A percentile compares a stretch with the other conserved stretches of the same genome.
Conservation (phyloP, 768 basidiomycete species). For the Cyclocybe aegerita region DNA sequence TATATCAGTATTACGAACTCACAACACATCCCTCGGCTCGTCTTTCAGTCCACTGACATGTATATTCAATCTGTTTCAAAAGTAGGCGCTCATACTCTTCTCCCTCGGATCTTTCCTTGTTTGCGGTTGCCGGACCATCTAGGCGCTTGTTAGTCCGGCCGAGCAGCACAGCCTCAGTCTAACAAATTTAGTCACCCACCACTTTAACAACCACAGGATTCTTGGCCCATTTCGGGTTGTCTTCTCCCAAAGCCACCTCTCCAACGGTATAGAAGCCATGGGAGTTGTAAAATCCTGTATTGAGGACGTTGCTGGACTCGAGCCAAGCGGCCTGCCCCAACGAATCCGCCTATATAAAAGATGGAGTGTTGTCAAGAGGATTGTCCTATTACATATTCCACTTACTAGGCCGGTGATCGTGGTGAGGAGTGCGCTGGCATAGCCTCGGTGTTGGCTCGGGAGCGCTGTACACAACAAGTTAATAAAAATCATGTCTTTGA, state of each 20-base stretch:
- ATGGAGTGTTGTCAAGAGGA: not conserved
- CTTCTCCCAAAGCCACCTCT: constrained; percentile 23
- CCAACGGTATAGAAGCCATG: constrained; percentile 25
- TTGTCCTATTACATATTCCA: not conserved
- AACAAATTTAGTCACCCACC: no score
- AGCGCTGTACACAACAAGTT: constrained; percentile 27
- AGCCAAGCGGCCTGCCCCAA: constrained; percentile 25
- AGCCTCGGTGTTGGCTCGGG: constrained; percentile 25
- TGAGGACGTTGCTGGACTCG: constrained; percentile 24
- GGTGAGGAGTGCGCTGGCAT: constrained; percentile 28
- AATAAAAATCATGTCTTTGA: constrained; percentile 28
- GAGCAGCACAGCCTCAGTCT: no score
- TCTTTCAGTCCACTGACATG: no score
- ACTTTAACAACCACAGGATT: constrained; percentile 26
- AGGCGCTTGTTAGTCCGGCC: no score
- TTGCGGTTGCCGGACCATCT: no score
- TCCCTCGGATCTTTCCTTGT: no score
- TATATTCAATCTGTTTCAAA: no score
- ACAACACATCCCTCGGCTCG: no score
- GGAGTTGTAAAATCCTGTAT: constrained; percentile 23
- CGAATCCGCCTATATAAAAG: constrained; percentile 24
- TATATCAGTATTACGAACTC: no score
- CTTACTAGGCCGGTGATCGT: constrained; percentile 22
- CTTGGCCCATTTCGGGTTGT: constrained; percentile 28
- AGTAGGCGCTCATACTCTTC: no score